phyloP scores from a whole-genome alignment of 306 rosid genomes.

The Pyrus bretschneideri region DNA sequence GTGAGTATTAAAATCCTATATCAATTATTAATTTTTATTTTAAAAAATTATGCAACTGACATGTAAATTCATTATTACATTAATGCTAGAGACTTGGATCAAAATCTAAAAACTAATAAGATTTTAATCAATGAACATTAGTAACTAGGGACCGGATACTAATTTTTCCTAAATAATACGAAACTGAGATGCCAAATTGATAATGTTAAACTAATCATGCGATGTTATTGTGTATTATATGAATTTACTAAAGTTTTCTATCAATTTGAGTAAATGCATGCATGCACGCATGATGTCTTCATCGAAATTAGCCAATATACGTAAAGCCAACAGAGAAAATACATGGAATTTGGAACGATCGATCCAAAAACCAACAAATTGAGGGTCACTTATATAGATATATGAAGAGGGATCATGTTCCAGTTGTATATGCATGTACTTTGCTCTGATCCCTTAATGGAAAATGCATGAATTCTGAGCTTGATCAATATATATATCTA shows the following conservation, averaged over 20 bases:
- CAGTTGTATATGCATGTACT: slow-evolving; percentile 7
- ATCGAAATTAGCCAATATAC: neutral
- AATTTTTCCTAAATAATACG: too few species aligned
- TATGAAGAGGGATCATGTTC: neutral
- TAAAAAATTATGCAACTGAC: too few species aligned
- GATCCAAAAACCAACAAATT: slow-evolving; percentile 7
- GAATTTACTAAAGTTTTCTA: neutral
- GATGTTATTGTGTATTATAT: neutral
- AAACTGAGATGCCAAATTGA: too few species aligned
- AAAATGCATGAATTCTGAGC: neutral
- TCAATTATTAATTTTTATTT: too few species aligned
- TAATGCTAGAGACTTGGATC: too few species aligned
- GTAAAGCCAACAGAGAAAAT: neutral
- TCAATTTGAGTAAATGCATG: neutral
- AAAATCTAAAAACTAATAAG: too few species aligned
- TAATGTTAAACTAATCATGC: too few species aligned
- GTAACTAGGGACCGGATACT: too few species aligned
- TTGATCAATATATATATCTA: neutral
- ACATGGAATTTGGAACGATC: slow-evolving; percentile 19
- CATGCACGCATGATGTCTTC: neutral
- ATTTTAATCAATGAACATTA: too few species aligned
- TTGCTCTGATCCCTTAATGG: slow-evolving; percentile 4
- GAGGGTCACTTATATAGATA: neutral
- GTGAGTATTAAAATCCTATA: too few species aligned
- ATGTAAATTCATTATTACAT: too few species aligned